Evolutionary conservation across 1,139 yeast species (phyloP).

Genomic region (Meyerozyma athensensis): DNA sequence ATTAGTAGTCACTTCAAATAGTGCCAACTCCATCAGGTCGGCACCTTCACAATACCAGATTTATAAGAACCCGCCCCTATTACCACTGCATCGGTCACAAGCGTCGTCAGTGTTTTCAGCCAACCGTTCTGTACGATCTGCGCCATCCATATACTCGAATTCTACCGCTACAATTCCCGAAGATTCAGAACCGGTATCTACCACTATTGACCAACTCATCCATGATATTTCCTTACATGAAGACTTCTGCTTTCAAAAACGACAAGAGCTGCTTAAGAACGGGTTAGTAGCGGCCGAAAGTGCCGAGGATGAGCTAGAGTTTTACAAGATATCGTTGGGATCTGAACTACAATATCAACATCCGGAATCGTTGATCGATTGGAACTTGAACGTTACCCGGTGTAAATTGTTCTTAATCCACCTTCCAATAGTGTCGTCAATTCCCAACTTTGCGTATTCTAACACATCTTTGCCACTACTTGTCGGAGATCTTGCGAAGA

Average conservation of each 20-base stretch:
- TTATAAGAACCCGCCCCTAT: slow-evolving; percentile 13
- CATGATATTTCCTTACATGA: slow-evolving; percentile 43
- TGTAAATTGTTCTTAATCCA: slow-evolving; percentile 38
- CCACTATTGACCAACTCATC: slow-evolving; percentile 43
- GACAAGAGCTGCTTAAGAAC: slow-evolving; percentile 7
- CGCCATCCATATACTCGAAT: slow-evolving; percentile 40
- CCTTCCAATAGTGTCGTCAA: slow-evolving; percentile 36
- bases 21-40: slow-evolving; percentile 28
- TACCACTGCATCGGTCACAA: slow-evolving; percentile 24
- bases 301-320: slow-evolving; percentile 24
- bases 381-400: slow-evolving; percentile 45
- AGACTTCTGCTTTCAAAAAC: slow-evolving; percentile 21
- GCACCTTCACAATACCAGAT: slow-evolving; percentile 27
- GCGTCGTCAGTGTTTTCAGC: slow-evolving; percentile 31
- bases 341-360: slow-evolving; percentile 38
- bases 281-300: slow-evolving; percentile 7
- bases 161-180: slow-evolving; percentile 47
- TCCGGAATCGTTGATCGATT: slow-evolving; percentile 40
- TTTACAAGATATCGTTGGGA: slow-evolving; percentile 38
- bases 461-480: slow-evolving; percentile 35
- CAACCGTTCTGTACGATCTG: slow-evolving; percentile 38
- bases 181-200: slow-evolving; percentile 40
- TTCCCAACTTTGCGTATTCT: slow-evolving; percentile 34
- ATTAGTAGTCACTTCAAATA: slow-evolving; percentile 19
- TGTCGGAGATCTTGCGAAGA: slow-evolving; percentile 41